These are phyloP conservation scores for Babesia caballi DNA, from an alignment of 169 alveolate species.

Conservation along the genomic window DNA sequence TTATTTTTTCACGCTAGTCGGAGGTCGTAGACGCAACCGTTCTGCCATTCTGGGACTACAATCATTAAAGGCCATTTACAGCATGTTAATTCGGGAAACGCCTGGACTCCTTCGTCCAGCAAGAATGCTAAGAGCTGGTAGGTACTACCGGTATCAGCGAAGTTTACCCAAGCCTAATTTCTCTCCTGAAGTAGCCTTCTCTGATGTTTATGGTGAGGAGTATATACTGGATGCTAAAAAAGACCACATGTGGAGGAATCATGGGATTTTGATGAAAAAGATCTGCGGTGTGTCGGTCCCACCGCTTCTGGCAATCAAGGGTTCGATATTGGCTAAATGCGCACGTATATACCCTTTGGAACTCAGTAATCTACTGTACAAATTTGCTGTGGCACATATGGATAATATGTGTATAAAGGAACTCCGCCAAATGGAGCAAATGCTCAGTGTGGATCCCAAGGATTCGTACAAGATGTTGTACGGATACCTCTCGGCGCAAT, in stretches of 20 bases:
- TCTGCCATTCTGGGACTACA: background rate
- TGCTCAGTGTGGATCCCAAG: background rate
- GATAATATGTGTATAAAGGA: slow-evolving; percentile 9
- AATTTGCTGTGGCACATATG: slow-evolving; percentile 15
- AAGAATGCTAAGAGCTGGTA: background rate
- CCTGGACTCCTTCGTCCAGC: background rate
- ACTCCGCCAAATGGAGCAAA: background rate
- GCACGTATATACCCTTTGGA: slow-evolving; percentile 26
- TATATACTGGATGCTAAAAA: too few relatives aligned
- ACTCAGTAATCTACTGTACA: slow-evolving; percentile 26
- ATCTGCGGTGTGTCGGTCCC: slow-evolving; percentile 7
- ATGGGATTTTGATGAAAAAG: background rate
- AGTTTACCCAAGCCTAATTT: slow-evolving; percentile 10
- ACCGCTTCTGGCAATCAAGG: background rate
- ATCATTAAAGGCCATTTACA: background rate
- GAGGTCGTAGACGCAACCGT: background rate
- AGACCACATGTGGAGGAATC: background rate
- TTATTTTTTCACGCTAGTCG: background rate
- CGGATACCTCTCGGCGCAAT: background rate
- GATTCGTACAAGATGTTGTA: background rate
- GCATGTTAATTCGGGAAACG: background rate
- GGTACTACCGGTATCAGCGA: slow-evolving; percentile 3
- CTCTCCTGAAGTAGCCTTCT: background rate
- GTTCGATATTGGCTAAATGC: slow-evolving; percentile 1
- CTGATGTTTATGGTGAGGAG: background rate